These are phyloP conservation scores for Botrytis pseudocinerea DNA, from an alignment of 2,329 filamentous ascomycete genomes.

Conservation along the genomic window DNA sequence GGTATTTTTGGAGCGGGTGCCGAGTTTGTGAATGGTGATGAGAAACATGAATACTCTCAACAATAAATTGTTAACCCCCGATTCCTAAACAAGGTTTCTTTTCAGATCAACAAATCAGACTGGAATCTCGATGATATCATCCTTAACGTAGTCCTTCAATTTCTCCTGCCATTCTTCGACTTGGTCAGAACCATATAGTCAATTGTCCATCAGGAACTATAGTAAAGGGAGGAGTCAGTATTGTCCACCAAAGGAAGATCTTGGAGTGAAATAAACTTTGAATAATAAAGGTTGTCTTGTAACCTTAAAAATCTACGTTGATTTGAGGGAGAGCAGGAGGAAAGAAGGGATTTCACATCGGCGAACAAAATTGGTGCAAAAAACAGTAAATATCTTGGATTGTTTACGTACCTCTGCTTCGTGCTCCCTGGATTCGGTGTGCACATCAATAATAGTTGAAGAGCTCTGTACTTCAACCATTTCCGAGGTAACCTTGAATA, in stretches of 20 bases:
- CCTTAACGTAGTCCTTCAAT: not conserved
- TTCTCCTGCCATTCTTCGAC: not conserved
- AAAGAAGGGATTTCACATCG: not conserved
- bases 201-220: not conserved
- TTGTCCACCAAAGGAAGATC: not conserved
- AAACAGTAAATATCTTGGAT: not conserved
- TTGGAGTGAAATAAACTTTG: not conserved
- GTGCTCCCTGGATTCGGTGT: too few species aligned
- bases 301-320: too few species aligned
- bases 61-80: not conserved
- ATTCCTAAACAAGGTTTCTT: too few species aligned
- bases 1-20: too few species aligned
- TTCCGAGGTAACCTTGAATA: not conserved
- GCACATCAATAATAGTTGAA: not conserved
- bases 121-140: not conserved
- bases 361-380: not conserved
- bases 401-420: not conserved
- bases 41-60: not conserved
- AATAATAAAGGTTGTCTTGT: too few species aligned
- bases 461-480: not conserved
- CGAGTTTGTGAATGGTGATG: not conserved
- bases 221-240: too few species aligned
- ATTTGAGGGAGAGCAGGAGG: not conserved
- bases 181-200: rapidly evolving
- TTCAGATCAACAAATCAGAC: not conserved